A percentile compares a stretch with the other conserved stretches of the same genome.
Evolutionary conservation across 148 eudicot species (phyloP).

Genomic region (Agrostemma githago): DNA sequence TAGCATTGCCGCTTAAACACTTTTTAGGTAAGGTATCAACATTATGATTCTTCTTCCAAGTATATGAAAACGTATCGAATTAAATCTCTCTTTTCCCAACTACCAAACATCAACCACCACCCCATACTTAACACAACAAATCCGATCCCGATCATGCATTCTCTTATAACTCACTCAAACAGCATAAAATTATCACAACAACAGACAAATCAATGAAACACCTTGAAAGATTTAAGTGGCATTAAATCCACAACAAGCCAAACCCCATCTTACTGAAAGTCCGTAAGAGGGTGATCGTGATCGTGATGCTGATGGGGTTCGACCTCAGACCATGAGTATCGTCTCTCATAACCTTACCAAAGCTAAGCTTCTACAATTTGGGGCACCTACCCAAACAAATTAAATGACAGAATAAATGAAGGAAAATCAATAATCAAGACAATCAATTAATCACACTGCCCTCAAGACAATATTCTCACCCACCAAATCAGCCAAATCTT

Average conservation of each 20-base stretch:
- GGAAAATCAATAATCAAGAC: neutral
- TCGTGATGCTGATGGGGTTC: too few species aligned
- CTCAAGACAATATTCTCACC: neutral
- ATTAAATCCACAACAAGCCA: constrained; percentile 10
- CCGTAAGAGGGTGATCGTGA: too few species aligned
- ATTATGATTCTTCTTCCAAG: neutral
- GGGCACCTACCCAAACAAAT: neutral
- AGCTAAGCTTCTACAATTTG: neutral
- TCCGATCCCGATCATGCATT: neutral
- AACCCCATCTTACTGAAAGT: neutral
- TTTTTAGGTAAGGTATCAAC: neutral
- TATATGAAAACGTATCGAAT: neutral
- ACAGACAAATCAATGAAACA: neutral
- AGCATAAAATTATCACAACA: neutral
- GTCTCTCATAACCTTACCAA: neutral
- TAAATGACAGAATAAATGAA: neutral
- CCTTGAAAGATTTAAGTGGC: constrained; percentile 4
- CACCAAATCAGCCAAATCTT: constrained; percentile 2
- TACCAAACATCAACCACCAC: neutral
- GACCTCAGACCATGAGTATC: too few species aligned
- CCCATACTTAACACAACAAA: too few species aligned
- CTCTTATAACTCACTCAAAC: neutral
- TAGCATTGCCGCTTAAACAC: neutral
- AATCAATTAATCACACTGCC: neutral
- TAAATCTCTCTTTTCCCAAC: neutral